These are phyloP conservation scores for Phoma sp. DNA, from an alignment of 2,329 filamentous ascomycete species.

Conservation along the genomic window DNA sequence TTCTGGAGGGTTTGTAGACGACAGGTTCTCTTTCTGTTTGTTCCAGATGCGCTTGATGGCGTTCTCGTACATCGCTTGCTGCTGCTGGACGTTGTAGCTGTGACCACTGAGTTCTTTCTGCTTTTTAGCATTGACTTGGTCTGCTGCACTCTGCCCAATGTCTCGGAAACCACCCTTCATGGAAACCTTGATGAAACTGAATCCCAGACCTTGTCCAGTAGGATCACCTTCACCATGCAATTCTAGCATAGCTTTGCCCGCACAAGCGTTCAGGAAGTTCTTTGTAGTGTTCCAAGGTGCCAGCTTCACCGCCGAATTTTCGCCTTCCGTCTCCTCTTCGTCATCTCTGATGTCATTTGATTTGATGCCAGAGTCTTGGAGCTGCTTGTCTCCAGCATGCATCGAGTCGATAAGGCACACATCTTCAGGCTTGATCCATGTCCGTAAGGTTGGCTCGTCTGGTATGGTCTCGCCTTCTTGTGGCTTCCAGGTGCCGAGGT, in stretches of 20 bases:
- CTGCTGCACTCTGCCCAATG: slow-evolving; percentile 84
- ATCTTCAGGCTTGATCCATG: slow-evolving; percentile 93
- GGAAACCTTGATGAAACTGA: slow-evolving; percentile 95
- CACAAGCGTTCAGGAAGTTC: slow-evolving; percentile 91
- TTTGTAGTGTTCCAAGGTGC: slow-evolving; percentile 97
- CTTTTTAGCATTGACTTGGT: slow-evolving; percentile 80
- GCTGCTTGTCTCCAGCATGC: slow-evolving; percentile 91
- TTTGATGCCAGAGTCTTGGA: slow-evolving; percentile 89
- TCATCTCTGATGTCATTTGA: slow-evolving; percentile 68
- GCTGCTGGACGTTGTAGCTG: slow-evolving; percentile 95
- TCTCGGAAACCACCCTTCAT: slow-evolving; percentile 99
- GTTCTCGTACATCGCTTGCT: slow-evolving; percentile 89
- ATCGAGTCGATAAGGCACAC: slow-evolving; percentile 94
- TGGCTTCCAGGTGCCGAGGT: slow-evolving; percentile 80
- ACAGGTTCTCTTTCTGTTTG: slow-evolving; percentile 79
- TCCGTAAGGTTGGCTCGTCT: slow-evolving; percentile 79
- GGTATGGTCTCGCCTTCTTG: slow-evolving; percentile 74
- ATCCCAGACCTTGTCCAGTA: slow-evolving; percentile 88
- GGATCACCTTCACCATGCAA: slow-evolving; percentile 94
- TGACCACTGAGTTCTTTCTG: slow-evolving; percentile 78
- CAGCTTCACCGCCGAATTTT: slow-evolving; percentile 84
- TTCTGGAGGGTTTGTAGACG: slow-evolving; percentile 74
- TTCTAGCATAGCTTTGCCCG: slow-evolving; percentile 95
- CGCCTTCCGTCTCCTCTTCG: slow-evolving; percentile 67
- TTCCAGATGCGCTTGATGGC: slow-evolving; percentile 94